Evolutionary conservation across 257 asterid species (phyloP).

Genomic region (Cinchona pubescens): DNA sequence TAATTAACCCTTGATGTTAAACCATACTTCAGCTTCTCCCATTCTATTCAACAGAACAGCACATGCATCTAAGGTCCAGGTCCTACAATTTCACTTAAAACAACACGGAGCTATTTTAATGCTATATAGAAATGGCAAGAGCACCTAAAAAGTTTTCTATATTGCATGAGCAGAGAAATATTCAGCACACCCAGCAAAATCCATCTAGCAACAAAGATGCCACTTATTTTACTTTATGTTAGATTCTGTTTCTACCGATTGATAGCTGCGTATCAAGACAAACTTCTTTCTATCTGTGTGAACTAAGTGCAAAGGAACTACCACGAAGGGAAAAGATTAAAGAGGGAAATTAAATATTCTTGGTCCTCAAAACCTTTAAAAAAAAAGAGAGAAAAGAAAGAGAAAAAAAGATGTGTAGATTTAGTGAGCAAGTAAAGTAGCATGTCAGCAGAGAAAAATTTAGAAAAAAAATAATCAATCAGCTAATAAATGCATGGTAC

Average conservation of each 20-base stretch:
- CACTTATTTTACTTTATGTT: not conserved
- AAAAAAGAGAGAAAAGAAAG: too few relatives aligned
- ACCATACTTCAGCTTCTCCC: not conserved
- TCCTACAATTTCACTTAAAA: not conserved
- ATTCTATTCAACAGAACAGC: not conserved
- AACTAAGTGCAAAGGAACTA: not conserved
- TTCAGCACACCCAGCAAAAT: not conserved
- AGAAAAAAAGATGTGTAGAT: constrained; percentile 1
- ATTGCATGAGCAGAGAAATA: not conserved
- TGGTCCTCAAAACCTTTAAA: not conserved
- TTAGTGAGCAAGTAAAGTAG: not conserved
- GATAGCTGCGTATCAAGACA: not conserved
- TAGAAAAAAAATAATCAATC: not conserved
- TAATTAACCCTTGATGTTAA: too few relatives aligned
- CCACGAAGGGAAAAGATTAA: not conserved
- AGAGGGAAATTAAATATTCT: not conserved
- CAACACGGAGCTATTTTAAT: not conserved
- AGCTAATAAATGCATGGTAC: constrained; percentile 22
- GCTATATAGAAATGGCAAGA: not conserved
- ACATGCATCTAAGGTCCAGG: not conserved
- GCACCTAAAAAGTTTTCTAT: not conserved
- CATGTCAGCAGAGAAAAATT: not conserved
- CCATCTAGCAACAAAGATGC: not conserved
- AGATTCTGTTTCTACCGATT: not conserved
- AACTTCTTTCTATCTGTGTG: too few relatives aligned